Evolutionary conservation across 1,139 yeast genomes (phyloP).

Genomic region (Saccharomyces pastorianus): DNA sequence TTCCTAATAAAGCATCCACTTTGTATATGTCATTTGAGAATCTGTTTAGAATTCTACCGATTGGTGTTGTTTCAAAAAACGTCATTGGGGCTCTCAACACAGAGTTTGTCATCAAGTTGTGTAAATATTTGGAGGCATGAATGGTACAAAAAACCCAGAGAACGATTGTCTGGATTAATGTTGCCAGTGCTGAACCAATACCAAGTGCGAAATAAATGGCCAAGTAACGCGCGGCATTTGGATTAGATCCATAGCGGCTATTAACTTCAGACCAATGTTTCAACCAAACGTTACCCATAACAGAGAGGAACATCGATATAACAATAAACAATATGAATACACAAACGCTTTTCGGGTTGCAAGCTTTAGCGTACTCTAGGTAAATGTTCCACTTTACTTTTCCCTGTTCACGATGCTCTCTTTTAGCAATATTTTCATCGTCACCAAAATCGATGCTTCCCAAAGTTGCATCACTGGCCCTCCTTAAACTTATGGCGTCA

Average conservation of each 20-base stretch:
- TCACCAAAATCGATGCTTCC: constrained; percentile 37
- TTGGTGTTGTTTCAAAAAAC: constrained; percentile 93
- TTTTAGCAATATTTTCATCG: constrained; percentile 43
- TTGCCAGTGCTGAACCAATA: constrained; percentile 51
- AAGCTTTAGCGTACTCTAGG: constrained; percentile 74
- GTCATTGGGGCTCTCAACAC: constrained; percentile 94
- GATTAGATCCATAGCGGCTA: constrained; percentile 59
- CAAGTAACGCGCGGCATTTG: constrained; percentile 58
- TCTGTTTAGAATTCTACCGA: constrained; percentile 88
- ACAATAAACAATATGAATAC: constrained; percentile 47
- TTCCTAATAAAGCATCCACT: constrained; percentile 78
- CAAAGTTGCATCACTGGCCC: constrained; percentile 63
- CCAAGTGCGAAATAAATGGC: constrained; percentile 74
- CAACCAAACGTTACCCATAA: constrained; percentile 75
- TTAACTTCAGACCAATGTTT: constrained; percentile 96
- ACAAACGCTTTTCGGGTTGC: constrained; percentile 64
- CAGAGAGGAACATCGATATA: constrained; percentile 52
- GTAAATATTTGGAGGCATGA: constrained; percentile 71
- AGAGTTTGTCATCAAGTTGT: constrained; percentile 66
- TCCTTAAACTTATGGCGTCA: constrained; percentile 45
- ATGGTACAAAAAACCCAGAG: constrained; percentile 83
- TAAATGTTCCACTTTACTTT: constrained; percentile 89
- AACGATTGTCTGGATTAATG: constrained; percentile 58
- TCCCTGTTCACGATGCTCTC: constrained; percentile 87
- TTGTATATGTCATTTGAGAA: constrained; percentile 91